Conservation (phyloP, 768 basidiomycete genomes). For the Coprinellus micaceus region DNA sequence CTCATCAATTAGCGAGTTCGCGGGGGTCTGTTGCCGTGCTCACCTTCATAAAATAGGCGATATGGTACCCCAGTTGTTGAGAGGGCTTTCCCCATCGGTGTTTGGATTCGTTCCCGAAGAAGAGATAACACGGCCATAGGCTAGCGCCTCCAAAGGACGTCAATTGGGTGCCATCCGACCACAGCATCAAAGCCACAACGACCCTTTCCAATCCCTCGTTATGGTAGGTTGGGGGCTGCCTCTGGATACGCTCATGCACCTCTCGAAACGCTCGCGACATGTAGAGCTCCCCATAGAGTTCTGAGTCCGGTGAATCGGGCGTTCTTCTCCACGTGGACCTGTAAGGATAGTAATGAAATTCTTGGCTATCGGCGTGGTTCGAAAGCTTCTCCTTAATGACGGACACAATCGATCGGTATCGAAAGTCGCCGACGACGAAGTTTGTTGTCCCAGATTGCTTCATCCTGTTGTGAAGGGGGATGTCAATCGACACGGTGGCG, state of each 20-base stretch:
- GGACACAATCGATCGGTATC: not conserved
- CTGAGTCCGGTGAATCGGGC: not conserved
- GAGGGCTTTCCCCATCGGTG: conserved; percentile 12
- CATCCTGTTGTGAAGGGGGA: not conserved
- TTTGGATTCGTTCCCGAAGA: conserved; percentile 19
- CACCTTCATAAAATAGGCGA: conserved; percentile 16
- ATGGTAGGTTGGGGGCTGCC: not conserved
- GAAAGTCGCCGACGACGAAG: not conserved
- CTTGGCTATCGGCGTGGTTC: not conserved
- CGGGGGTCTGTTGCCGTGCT: not conserved
- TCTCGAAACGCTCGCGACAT: conserved; percentile 10
- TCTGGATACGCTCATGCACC: conserved; percentile 10
- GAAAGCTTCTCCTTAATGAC: not conserved
- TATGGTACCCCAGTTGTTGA: conserved; percentile 12
- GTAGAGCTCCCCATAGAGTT: conserved; percentile 18
- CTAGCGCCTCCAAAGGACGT: conserved; percentile 14
- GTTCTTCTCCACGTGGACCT: not conserved
- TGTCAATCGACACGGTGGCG: not conserved
- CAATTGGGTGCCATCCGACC: conserved; percentile 18
- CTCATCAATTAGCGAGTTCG: too few relatives aligned
- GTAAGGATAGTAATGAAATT: not conserved
- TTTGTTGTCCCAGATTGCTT: not conserved
- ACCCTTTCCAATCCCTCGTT: conserved; percentile 13
- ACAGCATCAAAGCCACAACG: conserved; percentile 25
- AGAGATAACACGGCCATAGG: conserved; percentile 18